Base-by-base conservation (phyloP, 75 land plant genomes). In the Pseudotsuga menziesii region DNA sequence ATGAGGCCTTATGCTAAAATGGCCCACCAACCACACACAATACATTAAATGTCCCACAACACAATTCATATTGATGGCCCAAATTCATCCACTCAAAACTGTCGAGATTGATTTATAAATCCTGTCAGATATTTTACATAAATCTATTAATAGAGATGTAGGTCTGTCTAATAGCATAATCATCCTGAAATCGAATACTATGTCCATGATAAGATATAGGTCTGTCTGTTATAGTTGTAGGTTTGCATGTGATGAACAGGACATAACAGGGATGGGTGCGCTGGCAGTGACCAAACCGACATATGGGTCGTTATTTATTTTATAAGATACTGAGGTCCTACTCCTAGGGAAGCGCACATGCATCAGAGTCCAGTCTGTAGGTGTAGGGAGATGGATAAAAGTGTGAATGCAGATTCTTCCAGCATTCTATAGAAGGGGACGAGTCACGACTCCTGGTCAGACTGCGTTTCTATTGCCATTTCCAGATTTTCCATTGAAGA, bases 271-370 rank as follows among this genome's bases (percentile, higher is more conserved):
- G 69, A 35, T 64, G 54, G 72, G 72, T 41, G 72, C n/a, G 72
- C 72, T 69, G 72, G 54, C 54, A 48, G 54, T 48, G 54, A 12
- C 12, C 9, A 39, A 41, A 69, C 41, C 72, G 39, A 69, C 72
- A 39, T 69, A n/a, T 69, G 72, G n/a, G 72, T 44, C 22, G 39
- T 39, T 69, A 25, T 61, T 61, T 23, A 61, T 22, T 25, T 61
- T 27, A 8, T 25, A 7, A 13, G 22, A 27, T 25, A 27, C n/a
- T 44, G 35, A 39, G 32, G 17, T 17, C 69, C 35, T 36, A 29
- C 32, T 32, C 41, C 72, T 69, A n/a, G 72, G 72, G 72, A 69
- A 69, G 72, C 25, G 41, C 52, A 48, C 72, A 41, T 0, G 72
- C 72, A 67, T 32, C 70, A 66, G 54, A 35, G 41, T 20, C 9